Evolutionary conservation across 352 stramenopile genomes (phyloP).

Genomic region (Phytopythium helicoides): DNA sequence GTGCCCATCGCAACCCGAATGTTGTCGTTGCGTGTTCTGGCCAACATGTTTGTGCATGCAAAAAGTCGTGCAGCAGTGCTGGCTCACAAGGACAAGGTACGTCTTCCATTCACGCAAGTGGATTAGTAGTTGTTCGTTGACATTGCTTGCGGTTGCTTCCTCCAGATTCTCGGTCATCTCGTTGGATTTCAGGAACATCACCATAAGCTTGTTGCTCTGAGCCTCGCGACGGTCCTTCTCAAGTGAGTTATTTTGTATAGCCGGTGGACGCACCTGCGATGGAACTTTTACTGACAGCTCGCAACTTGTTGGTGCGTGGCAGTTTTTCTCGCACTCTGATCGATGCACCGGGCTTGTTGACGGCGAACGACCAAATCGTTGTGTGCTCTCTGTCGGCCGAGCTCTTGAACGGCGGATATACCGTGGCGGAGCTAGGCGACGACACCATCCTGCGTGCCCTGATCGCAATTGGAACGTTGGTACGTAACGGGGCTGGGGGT

Average conservation of each 20-base stretch:
- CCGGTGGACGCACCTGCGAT: background rate
- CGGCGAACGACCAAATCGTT: slow-evolving; percentile 44
- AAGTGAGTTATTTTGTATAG: slow-evolving; percentile 41
- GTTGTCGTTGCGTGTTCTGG: slow-evolving; percentile 68
- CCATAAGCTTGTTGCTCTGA: slow-evolving; percentile 69
- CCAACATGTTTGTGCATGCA: slow-evolving; percentile 73
- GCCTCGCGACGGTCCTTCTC: slow-evolving; percentile 63
- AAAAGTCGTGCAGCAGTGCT: slow-evolving; percentile 41
- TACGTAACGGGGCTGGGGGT: slow-evolving; percentile 24
- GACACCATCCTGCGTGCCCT: slow-evolving; percentile 70
- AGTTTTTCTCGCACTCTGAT: slow-evolving; percentile 47
- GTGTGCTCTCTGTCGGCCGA: slow-evolving; percentile 49
- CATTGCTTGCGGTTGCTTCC: background rate
- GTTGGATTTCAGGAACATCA: slow-evolving; percentile 41
- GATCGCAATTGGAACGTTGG: slow-evolving; percentile 63
- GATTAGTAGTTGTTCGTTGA: too few species aligned
- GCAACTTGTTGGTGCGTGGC: slow-evolving; percentile 3
- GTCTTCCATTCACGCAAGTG: background rate
- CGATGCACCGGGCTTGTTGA: slow-evolving; percentile 27
- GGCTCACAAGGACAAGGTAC: slow-evolving; percentile 48
- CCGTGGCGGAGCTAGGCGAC: slow-evolving; percentile 69
- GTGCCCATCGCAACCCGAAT: slow-evolving; percentile 70
- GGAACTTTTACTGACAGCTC: slow-evolving; percentile 4
- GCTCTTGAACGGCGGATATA: slow-evolving; percentile 45
- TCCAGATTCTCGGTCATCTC: slow-evolving; percentile 42